These are phyloP conservation scores for Boletus albobrunnescens DNA, from an alignment of 1,284 basidiomycete species.

Conservation along the genomic window DNA sequence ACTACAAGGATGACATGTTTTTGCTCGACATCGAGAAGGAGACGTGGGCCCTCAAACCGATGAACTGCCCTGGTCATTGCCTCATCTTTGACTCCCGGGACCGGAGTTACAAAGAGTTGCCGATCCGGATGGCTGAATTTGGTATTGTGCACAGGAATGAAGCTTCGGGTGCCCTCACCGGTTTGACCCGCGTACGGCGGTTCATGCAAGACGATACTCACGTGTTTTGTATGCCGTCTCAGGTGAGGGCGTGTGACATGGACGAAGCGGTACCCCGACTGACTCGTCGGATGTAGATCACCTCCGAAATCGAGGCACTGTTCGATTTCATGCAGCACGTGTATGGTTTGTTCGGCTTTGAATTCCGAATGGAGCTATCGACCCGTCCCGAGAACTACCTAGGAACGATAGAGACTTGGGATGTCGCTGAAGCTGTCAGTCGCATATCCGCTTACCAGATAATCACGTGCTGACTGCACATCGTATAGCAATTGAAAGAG, in stretches of 20 bases:
- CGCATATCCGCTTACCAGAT: neutral
- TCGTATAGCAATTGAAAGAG: slow-evolving; percentile 69
- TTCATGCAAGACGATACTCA: slow-evolving; percentile 99
- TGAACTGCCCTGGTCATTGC: slow-evolving; percentile 99
- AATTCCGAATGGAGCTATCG: slow-evolving; percentile 93
- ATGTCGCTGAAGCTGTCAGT: slow-evolving; percentile 76
- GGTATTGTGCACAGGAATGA: slow-evolving; percentile 98
- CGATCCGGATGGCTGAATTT: slow-evolving; percentile 97
- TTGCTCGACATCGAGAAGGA: slow-evolving; percentile 92
- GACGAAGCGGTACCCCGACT: neutral
- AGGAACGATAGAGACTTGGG: slow-evolving; percentile 88
- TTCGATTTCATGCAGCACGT: slow-evolving; percentile 96
- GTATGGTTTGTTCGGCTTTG: slow-evolving; percentile 96
- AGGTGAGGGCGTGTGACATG: slow-evolving; percentile 45
- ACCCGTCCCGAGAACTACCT: slow-evolving; percentile 96
- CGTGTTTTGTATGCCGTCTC: slow-evolving; percentile 94
- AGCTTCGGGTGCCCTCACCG: slow-evolving; percentile 91
- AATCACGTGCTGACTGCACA: slow-evolving; percentile 8
- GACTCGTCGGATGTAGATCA: slow-evolving; percentile 53
- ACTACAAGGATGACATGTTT: slow-evolving; percentile 99
- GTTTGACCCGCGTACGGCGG: slow-evolving; percentile 88
- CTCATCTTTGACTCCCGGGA: slow-evolving; percentile 95
- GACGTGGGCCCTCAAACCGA: slow-evolving; percentile 91
- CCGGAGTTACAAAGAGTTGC: slow-evolving; percentile 92
- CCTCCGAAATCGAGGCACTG: slow-evolving; percentile 79